These are phyloP conservation scores for Astragalus membranaceus DNA, from an alignment of 306 rosid genomes.

Conservation along the genomic window DNA sequence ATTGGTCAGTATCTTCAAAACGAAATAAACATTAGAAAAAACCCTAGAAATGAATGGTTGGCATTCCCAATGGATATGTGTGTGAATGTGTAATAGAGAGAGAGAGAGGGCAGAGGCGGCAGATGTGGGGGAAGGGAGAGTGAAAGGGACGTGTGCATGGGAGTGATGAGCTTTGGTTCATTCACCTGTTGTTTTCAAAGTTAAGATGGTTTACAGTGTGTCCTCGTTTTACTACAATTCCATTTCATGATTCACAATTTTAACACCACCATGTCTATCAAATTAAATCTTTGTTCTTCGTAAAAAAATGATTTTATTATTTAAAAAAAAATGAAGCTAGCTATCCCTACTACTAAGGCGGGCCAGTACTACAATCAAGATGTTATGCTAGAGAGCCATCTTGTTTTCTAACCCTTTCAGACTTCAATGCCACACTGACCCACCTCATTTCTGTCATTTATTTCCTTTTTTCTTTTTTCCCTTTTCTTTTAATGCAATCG, in stretches of 20 bases:
- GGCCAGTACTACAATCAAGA: conserved; percentile 37
- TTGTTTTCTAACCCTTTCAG: conserved; percentile 23
- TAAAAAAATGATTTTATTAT: neutral
- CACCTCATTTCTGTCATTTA: conserved; percentile 20
- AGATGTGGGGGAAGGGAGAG: conserved; percentile 55
- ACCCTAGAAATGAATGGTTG: conserved; percentile 39
- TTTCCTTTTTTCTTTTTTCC: conserved; percentile 6
- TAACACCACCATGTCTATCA: neutral
- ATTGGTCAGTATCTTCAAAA: no score
- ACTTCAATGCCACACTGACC: conserved; percentile 16
- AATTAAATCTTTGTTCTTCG: conserved; percentile 30
- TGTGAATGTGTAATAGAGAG: neutral
- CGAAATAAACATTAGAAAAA: neutral
- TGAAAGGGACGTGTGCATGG: conserved; percentile 98
- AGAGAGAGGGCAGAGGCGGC: conserved; percentile 32
- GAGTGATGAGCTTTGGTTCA: conserved; percentile 74
- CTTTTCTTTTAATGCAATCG: neutral
- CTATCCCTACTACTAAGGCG: neutral
- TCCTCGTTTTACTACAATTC: conserved; percentile 79
- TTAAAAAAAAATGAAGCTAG: neutral
- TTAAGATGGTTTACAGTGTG: conserved; percentile 36
- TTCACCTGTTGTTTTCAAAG: conserved; percentile 77
- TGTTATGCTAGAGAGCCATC: conserved; percentile 12
- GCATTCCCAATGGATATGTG: conserved; percentile 45
- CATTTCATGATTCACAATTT: conserved; percentile 24